Evolutionary conservation across 2,329 filamentous ascomycete genomes (phyloP).

Genomic region (Aspergillus chevalieri): DNA sequence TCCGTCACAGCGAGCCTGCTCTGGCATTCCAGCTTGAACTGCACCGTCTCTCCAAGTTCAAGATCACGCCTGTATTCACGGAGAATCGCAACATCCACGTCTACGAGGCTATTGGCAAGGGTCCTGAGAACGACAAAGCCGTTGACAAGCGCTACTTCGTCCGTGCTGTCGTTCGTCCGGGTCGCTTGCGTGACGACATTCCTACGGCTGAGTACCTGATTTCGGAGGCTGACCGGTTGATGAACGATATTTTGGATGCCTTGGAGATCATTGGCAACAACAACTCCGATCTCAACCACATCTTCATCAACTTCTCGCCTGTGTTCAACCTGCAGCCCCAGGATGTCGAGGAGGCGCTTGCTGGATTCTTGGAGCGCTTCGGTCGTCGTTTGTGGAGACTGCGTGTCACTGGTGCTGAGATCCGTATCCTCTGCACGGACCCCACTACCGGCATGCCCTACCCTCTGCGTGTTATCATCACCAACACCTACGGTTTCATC

Average conservation of each 20-base stretch:
- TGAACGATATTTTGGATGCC: constrained; percentile 96
- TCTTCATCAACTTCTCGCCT: constrained; percentile 99
- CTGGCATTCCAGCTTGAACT: constrained; percentile 98
- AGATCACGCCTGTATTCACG: constrained; percentile 96
- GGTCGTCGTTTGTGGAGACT: constrained; percentile 92
- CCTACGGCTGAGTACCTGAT: constrained; percentile 98
- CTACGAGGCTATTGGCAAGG: constrained; percentile 93
- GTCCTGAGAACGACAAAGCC: constrained; percentile 72
- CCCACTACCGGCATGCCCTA: constrained; percentile 75
- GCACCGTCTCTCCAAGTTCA: constrained; percentile 88
- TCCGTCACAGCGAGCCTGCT: constrained; percentile 93
- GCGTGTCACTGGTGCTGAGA: constrained; percentile 93
- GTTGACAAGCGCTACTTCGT: constrained; percentile 89
- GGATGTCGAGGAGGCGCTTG: constrained; percentile 87
- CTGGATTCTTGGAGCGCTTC: constrained; percentile 93
- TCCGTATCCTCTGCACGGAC: constrained; percentile 96
- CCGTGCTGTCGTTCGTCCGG: constrained; percentile 87
- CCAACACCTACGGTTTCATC: constrained; percentile 96
- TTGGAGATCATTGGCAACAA: constrained; percentile 99
- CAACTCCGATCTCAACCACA: constrained; percentile 98
- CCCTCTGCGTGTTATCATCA: constrained; percentile 92
- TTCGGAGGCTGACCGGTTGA: constrained; percentile 89
- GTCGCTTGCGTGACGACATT: constrained; percentile 91
- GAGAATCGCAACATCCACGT: constrained; percentile 99
- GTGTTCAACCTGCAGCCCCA: constrained; percentile 86